phyloP scores from a whole-genome alignment of 2,329 filamentous ascomycete species.

The Dothideomycetes sp. region DNA sequence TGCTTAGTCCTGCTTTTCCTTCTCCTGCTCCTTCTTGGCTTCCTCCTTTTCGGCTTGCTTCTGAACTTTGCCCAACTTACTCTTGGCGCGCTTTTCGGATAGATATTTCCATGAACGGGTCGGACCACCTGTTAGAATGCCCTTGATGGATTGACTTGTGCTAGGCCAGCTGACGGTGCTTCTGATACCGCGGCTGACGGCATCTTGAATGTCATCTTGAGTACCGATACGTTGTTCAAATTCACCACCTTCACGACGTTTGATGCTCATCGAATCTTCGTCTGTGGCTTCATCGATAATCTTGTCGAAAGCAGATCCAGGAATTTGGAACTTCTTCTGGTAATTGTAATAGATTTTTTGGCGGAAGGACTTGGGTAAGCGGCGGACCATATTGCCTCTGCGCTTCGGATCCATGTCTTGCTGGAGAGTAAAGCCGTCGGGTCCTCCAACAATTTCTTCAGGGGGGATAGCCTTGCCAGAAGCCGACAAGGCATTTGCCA shows the following conservation, averaged over 20 bases:
- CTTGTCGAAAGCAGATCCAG: slow-evolving; percentile 69
- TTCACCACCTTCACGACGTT: slow-evolving; percentile 64
- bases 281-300: slow-evolving; percentile 74
- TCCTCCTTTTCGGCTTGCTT: slow-evolving; percentile 13
- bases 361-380: slow-evolving; percentile 77
- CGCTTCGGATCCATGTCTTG: slow-evolving; percentile 92
- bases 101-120: slow-evolving; percentile 64
- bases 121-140: slow-evolving; percentile 68
- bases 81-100: slow-evolving; percentile 59
- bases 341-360: slow-evolving; percentile 90
- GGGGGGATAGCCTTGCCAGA: slow-evolving; percentile 42
- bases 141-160: slow-evolving; percentile 78
- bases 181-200: slow-evolving; percentile 68
- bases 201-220: slow-evolving; percentile 57
- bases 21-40: slow-evolving; percentile 5
- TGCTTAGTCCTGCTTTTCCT: neutral
- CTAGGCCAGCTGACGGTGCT: slow-evolving; percentile 91
- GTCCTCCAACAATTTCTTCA: slow-evolving; percentile 31
- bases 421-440: slow-evolving; percentile 58
- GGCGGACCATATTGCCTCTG: slow-evolving; percentile 91
- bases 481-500: slow-evolving; percentile 23
- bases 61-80: slow-evolving; percentile 18
- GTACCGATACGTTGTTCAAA: slow-evolving; percentile 84
- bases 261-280: slow-evolving; percentile 57
- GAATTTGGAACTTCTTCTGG: slow-evolving; percentile 80